Evolutionary conservation across 768 basidiomycete species (phyloP), one percentile per base, ranked within the genome.

Genomic region (Auriculariales sp.): DNA sequence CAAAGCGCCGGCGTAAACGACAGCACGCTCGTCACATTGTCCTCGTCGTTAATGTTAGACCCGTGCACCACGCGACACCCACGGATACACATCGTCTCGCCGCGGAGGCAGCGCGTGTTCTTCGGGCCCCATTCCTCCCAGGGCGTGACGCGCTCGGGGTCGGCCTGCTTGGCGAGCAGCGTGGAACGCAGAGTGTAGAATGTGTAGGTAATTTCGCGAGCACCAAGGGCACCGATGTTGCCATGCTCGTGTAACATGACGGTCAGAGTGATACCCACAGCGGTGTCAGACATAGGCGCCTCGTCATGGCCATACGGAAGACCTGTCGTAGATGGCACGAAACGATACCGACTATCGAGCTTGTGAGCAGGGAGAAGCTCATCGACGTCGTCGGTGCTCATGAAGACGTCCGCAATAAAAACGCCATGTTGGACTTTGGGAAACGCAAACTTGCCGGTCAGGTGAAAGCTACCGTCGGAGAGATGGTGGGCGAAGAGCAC

Each of bases 91-190:
- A 24, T 19, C 39, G 39, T 25, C 19, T 44, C 39, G 39, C 39
- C 39, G 28, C 50, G 51, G 30, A 73, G 55, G 55, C 78, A 58
- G 25, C 76, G 71, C 7, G 72, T 71, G 3, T 66, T 68, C 9
- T 32, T 47, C 5, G 72, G 71, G 12, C 75, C 78, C 78, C 78
- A 81, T 24, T 64, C 63, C 2, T 64, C 54, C 78, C 78, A 81
- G 29, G 58, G 51, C n/a, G n/a, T n/a, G 52, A 71, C 55, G n/a
- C 22, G 19, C 15, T 32, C 34, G 35, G 5, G 6, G 39, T 44
- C 22, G 19, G 39, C 7, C 39, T 44, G 39, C 6, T 22, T 10
- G 14, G 12, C 14, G 14, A 44, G 39, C 6, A 44, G 22, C 39
- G 39, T 24, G 6, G 39, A 44, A 19, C 39, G 39, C 19, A 44